These are phyloP conservation scores for Physcia stellaris DNA, from an alignment of 495 filamentous ascomycete genomes.

Conservation along the genomic window DNA sequence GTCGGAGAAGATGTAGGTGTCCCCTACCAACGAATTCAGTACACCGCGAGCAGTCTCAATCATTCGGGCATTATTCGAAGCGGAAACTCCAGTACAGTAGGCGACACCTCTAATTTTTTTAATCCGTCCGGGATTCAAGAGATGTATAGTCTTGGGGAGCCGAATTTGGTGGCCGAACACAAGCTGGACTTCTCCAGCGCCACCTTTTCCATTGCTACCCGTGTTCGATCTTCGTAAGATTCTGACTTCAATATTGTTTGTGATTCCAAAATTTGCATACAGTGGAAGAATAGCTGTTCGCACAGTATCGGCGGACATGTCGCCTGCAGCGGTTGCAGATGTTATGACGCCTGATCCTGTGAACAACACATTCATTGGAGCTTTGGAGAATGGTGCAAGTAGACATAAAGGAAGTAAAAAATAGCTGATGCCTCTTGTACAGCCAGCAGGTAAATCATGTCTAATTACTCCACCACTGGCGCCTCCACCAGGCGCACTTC, in stretches of 20 bases:
- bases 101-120: slow-evolving; percentile 86
- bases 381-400: slow-evolving; percentile 86
- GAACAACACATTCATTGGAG: slow-evolving; percentile 74
- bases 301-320: slow-evolving; percentile 83
- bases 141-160: slow-evolving; percentile 83
- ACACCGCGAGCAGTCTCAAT: slow-evolving; percentile 81
- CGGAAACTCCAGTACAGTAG: slow-evolving; percentile 79
- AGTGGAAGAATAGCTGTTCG: slow-evolving; percentile 85
- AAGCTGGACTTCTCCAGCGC: slow-evolving; percentile 84
- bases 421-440: slow-evolving; percentile 74
- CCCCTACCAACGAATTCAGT: slow-evolving; percentile 69
- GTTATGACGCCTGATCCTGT: slow-evolving; percentile 91
- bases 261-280: slow-evolving; percentile 80
- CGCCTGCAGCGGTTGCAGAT: slow-evolving; percentile 60
- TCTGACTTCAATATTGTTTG: slow-evolving; percentile 73
- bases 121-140: slow-evolving; percentile 72
- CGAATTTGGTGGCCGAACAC: slow-evolving; percentile 84
- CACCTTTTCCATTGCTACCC: slow-evolving; percentile 56
- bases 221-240: slow-evolving; percentile 67
- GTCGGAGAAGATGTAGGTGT: slow-evolving; percentile 77
- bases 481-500: slow-evolving; percentile 51
- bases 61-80: slow-evolving; percentile 86
- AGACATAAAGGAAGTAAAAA: slow-evolving; percentile 82
- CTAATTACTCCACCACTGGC: slow-evolving; percentile 58
- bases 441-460: slow-evolving; percentile 63